phyloP scores from a whole-genome alignment of 495 filamentous ascomycete species.

The Rhypophila decipiens region DNA sequence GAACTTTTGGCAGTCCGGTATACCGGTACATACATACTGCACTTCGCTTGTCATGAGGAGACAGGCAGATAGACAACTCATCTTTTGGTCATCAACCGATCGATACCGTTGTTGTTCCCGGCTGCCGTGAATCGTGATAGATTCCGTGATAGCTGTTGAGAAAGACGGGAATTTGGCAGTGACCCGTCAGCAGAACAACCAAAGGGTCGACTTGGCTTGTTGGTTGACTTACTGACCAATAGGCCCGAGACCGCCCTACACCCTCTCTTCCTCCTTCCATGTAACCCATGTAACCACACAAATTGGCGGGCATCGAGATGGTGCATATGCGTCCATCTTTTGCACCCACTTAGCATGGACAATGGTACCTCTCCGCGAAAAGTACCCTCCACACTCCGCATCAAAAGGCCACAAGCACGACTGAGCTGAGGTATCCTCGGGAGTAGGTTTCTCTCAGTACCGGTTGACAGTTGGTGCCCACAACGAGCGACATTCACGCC shows the following conservation, averaged over 20 bases:
- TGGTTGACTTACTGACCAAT: constrained; percentile 17
- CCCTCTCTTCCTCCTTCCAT: constrained; percentile 16
- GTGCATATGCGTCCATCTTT: constrained; percentile 16
- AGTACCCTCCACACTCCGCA: background rate
- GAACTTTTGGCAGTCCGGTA: background rate
- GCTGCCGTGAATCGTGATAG: background rate
- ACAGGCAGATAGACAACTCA: background rate
- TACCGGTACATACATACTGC: too few relatives aligned
- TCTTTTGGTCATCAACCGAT: background rate
- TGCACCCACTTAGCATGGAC: constrained; percentile 4
- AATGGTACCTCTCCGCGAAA: constrained; percentile 12
- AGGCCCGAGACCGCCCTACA: constrained; percentile 11
- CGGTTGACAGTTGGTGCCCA: constrained; percentile 4
- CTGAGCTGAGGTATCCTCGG: constrained; percentile 7
- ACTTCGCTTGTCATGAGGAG: background rate
- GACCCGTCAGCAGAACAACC: background rate
- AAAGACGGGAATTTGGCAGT: background rate
- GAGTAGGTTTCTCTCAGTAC: constrained; percentile 4
- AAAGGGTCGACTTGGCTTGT: background rate
- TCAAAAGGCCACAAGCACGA: constrained; percentile 6
- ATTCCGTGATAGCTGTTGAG: background rate
- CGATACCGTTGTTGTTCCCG: background rate
- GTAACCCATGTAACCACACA: too few relatives aligned
- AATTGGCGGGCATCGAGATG: constrained; percentile 15
- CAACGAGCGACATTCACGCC: background rate